These are phyloP conservation scores for Suhomyces sp. DNA, from an alignment of 805 yeast genomes.

Conservation along the genomic window DNA sequence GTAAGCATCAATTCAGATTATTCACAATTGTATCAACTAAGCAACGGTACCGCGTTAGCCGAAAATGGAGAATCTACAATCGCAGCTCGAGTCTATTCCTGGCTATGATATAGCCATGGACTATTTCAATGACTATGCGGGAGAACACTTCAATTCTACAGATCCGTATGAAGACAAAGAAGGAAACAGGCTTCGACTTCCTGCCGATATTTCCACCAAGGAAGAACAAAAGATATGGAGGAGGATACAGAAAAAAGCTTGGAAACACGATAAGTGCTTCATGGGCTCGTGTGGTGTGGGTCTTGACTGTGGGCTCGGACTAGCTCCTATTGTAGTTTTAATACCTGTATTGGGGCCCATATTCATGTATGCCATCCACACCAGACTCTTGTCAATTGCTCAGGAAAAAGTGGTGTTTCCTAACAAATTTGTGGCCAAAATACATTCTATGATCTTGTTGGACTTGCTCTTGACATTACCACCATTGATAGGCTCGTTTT, in stretches of 20 bases:
- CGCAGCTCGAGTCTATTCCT: conserved; percentile 39
- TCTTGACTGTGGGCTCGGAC: conserved; percentile 71
- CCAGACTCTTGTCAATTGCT: conserved; percentile 61
- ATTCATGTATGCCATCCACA: conserved; percentile 75
- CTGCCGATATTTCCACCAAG: conserved; percentile 51
- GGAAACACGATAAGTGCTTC: conserved; percentile 83
- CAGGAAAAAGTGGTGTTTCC: conserved; percentile 58
- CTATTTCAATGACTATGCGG: conserved; percentile 63
- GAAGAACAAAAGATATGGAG: conserved; percentile 71
- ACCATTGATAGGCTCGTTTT: conserved; percentile 74
- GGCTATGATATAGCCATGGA: conserved; percentile 58
- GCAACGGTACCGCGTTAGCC: neutral
- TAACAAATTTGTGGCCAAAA: conserved; percentile 53
- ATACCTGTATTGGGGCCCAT: conserved; percentile 86
- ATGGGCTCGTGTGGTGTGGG: conserved; percentile 68
- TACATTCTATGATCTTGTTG: conserved; percentile 71
- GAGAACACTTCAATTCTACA: conserved; percentile 56
- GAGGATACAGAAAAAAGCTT: conserved; percentile 69
- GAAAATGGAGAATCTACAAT: conserved; percentile 13
- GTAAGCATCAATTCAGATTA: neutral
- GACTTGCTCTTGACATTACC: conserved; percentile 75
- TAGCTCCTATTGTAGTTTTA: conserved; percentile 68
- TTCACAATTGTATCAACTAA: neutral
- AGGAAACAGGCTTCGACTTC: conserved; percentile 63
- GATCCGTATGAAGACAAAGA: conserved; percentile 63